Evolutionary conservation across 2,329 filamentous ascomycete genomes (phyloP).

Genomic region (Graphilbum ipis-grandicollis): DNA sequence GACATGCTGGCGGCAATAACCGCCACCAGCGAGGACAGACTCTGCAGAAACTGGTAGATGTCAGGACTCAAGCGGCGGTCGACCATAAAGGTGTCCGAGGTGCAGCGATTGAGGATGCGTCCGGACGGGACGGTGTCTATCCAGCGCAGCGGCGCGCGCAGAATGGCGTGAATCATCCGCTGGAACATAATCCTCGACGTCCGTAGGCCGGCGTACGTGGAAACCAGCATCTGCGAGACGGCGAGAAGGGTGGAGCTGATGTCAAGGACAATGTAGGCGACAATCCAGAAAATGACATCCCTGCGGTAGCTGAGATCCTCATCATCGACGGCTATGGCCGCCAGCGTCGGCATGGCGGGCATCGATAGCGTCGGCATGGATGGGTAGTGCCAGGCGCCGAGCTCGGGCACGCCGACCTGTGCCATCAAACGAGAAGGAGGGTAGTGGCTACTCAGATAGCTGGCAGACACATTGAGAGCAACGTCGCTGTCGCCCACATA

Average conservation of each 20-base stretch:
- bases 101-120: conserved; percentile 25
- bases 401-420: conserved; percentile 3
- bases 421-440: too few species aligned
- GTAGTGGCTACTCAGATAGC: conserved; percentile 1
- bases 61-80: conserved; percentile 17
- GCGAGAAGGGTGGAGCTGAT: conserved; percentile 9
- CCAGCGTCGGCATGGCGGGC: neutral
- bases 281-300: conserved; percentile 13
- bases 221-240: conserved; percentile 11
- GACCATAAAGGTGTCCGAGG: conserved; percentile 20
- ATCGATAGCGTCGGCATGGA: conserved; percentile 1
- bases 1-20: conserved; percentile 17
- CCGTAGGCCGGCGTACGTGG: conserved; percentile 15
- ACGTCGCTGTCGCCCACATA: conserved; percentile 5
- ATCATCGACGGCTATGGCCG: neutral
- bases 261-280: conserved; percentile 14
- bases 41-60: conserved; percentile 14
- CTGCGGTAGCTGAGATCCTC: conserved; percentile 6
- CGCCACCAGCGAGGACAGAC: conserved; percentile 15
- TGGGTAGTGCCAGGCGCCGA: neutral
- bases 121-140: conserved; percentile 22
- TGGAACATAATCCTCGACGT: conserved; percentile 16
- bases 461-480: neutral
- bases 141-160: conserved; percentile 22
- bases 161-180: conserved; percentile 17